phyloP scores from a whole-genome alignment of 2,329 filamentous ascomycete species.

The Tolypocladium tundrense region DNA sequence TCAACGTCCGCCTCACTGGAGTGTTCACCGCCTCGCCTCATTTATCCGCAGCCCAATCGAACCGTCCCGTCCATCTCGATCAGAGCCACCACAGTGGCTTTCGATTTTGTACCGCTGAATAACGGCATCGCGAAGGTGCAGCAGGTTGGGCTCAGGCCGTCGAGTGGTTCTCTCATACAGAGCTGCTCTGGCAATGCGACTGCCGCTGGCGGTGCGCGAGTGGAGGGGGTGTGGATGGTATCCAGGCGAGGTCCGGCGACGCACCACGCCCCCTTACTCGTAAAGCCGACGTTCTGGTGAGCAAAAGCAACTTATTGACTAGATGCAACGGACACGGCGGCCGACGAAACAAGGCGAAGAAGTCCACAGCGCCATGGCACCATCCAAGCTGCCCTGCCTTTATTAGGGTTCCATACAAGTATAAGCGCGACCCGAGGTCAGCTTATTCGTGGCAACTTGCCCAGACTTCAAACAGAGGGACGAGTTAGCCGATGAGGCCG shows the following conservation, averaged over 20 bases:
- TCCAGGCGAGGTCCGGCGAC: not conserved
- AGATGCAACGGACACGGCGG: not conserved
- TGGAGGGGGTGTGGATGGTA: not conserved
- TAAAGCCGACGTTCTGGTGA: not conserved
- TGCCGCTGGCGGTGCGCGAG: not conserved
- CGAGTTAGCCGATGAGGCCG: not conserved
- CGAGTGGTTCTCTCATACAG: not conserved
- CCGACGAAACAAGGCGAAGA: not conserved
- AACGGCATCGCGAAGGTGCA: not conserved
- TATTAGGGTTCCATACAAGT: not conserved
- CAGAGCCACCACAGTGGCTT: not conserved
- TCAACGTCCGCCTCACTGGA: conserved; percentile 1
- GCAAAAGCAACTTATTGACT: not conserved
- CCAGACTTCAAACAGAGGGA: not conserved
- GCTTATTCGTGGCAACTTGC: not conserved
- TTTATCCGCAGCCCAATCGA: not conserved
- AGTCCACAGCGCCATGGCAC: not conserved
- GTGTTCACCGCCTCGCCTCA: conserved; percentile 4
- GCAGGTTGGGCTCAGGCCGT: not conserved
- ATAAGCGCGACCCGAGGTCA: not conserved
- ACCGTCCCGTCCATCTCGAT: not conserved
- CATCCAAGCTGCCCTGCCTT: not conserved
- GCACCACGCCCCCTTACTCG: not conserved
- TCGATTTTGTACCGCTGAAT: not conserved
- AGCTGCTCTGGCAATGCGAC: not conserved